A percentile compares a stretch with the other conserved stretches of the same genome.
Evolutionary conservation across 2,329 filamentous ascomycete species (phyloP).

Genomic region (Colletotrichum tropicale): DNA sequence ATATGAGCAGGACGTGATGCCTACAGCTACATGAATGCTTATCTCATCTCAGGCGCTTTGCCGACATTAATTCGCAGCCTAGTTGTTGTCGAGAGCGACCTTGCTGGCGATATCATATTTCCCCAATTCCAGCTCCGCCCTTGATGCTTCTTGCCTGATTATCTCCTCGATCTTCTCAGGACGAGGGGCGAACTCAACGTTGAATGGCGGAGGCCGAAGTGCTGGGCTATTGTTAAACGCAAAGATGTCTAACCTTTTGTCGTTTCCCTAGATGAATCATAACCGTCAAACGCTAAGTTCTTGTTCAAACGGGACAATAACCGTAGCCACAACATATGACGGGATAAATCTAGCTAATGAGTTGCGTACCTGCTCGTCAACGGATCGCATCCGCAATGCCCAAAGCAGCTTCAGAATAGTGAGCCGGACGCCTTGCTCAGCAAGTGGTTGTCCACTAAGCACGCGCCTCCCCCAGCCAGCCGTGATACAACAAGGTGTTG

Average conservation of each 20-base stretch:
- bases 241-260: not conserved
- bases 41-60: not conserved
- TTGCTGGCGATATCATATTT: not conserved
- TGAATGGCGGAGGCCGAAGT: not conserved
- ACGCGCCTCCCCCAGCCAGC: not conserved
- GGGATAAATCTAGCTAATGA: not conserved
- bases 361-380: not conserved
- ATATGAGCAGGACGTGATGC: not conserved
- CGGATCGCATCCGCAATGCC: not conserved
- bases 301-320: not conserved
- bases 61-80: not conserved
- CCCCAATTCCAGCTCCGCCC: not conserved
- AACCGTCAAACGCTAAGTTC: not conserved
- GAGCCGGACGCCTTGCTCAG: not conserved
- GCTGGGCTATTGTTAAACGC: not conserved
- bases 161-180: not conserved
- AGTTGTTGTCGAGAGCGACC: not conserved
- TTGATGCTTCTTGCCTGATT: not conserved
- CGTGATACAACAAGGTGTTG: not conserved
- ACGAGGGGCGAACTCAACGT: not conserved
- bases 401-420: not conserved
- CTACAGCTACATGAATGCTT: not conserved
- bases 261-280: not conserved
- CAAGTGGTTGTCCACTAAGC: not conserved
- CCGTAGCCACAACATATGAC: not conserved